Percentiles rank a stretch among this genome's conserved stretches.
Evolutionary conservation across 2,329 filamentous ascomycete species (phyloP).

Genomic region (Penicillium griseofulvum): DNA sequence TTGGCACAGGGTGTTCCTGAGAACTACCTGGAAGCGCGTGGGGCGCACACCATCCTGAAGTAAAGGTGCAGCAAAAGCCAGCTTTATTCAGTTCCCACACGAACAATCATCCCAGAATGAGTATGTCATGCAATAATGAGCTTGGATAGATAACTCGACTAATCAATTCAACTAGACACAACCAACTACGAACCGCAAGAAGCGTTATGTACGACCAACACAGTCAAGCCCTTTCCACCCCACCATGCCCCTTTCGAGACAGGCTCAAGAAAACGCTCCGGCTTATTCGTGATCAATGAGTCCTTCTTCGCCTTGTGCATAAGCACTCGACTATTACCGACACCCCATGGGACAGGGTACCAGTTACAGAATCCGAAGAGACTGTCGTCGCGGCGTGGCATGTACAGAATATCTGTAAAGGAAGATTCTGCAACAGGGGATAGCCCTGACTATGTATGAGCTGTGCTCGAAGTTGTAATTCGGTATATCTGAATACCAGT

Average conservation of each 20-base stretch:
- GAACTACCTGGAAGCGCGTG: constrained; percentile 82
- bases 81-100: constrained; percentile 1
- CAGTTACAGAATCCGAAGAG: constrained; percentile 57
- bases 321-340: constrained; percentile 69
- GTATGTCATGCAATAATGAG: background rate
- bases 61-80: constrained; percentile 38
- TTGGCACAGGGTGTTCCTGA: constrained; percentile 81
- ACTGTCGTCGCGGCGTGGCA: constrained; percentile 54
- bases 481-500: background rate
- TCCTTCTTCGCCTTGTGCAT: constrained; percentile 73
- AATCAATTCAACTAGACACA: constrained; percentile 5
- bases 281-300: constrained; percentile 88
- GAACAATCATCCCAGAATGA: background rate
- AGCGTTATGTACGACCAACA: constrained; percentile 72
- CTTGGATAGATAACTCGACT: background rate
- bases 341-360: constrained; percentile 62
- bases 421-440: background rate
- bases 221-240: constrained; percentile 94
- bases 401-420: constrained; percentile 4
- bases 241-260: constrained; percentile 74
- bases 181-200: constrained; percentile 5
- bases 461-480: background rate
- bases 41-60: constrained; percentile 90
- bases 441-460: background rate
- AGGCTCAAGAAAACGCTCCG: constrained; percentile 90